Evolutionary conservation across 805 yeast species (phyloP).

Genomic region (Zygotorulaspora danielsina): DNA sequence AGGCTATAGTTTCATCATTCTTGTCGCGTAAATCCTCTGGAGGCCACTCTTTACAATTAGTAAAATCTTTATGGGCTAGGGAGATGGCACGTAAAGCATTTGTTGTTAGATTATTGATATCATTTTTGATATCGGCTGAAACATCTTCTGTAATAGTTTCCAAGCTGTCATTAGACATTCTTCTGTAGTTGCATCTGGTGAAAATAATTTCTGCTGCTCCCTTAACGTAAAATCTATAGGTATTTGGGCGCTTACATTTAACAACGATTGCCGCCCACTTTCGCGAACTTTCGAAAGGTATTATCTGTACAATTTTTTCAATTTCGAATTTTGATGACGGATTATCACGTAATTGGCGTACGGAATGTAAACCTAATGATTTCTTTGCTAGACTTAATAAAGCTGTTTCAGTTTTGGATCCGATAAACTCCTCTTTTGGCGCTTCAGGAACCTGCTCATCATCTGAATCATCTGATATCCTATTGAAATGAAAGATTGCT

Average conservation of each 20-base stretch:
- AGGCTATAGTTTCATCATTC: conserved; percentile 40
- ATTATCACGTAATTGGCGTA: conserved; percentile 38
- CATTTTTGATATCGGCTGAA: conserved; percentile 31
- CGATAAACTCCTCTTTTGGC: conserved; percentile 60
- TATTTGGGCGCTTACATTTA: conserved; percentile 38
- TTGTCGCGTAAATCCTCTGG: conserved; percentile 45
- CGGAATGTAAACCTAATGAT: conserved; percentile 45
- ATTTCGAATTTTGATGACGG: conserved; percentile 29
- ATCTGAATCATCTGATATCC: conserved; percentile 1
- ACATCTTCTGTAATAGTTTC: conserved; percentile 25
- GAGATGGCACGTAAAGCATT: conserved; percentile 85
- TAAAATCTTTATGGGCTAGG: conserved; percentile 74
- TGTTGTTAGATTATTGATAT: conserved; percentile 59
- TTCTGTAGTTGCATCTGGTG: conserved; percentile 48
- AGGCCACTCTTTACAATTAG: conserved; percentile 55
- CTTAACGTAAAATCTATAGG: conserved; percentile 64
- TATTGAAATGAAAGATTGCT: conserved; percentile 16
- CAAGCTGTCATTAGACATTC: conserved; percentile 32
- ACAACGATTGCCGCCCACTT: conserved; percentile 89
- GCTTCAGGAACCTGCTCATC: conserved; percentile 16
- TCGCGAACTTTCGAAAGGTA: conserved; percentile 88
- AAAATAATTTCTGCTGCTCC: conserved; percentile 94
- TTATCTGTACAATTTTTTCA: conserved; percentile 54
- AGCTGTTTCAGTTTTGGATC: conserved; percentile 95
- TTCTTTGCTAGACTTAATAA: conserved; percentile 63